Base-by-base conservation (phyloP, 306 rosid species). In the Neltuma alba region DNA sequence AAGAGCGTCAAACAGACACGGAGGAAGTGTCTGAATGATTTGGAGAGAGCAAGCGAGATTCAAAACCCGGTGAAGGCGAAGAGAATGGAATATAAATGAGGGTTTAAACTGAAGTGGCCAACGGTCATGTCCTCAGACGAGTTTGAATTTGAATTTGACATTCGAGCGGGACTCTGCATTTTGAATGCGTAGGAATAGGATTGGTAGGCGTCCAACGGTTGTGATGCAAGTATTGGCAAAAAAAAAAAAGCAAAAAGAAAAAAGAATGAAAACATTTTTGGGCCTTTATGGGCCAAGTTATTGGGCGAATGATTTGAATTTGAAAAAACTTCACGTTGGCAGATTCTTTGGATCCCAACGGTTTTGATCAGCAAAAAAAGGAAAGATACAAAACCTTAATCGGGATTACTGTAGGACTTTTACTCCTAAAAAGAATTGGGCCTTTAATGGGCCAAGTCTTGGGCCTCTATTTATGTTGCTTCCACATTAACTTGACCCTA, bases 151-250 rank as follows among this genome's bases (percentile, higher is more conserved):
- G 54, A 74, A 85, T 61, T 42, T 3, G 9, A 0, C 10, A 6
- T 70, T 45, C 41, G 71, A 63, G 90, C 86, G 90, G 86, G 86
- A 72, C 27, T 54, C 61, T 75, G 69, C 16, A 34, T 40, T 77
- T 80, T 76, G 65, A 42, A 86, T 23, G 79, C 70, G 47, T 41
- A 7, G 75, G n/a, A n/a, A n/a, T n/a, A n/a, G n/a, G 75, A n/a
- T 28, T 21, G 13, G 13, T 1, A 10, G 37, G 30, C 23, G 70
- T 52, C 70, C 0, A 64, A 84, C 85, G 83, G 80, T 38, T 72
- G 36, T 21, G 62, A 5, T 23, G 9, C 2, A 3, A 33, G 61
- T 48, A 9, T 48, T 4, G 8, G 27, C 41, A 6, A 38, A 38
- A 38, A 38, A 6, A 38, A 6, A 38, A 33, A 3, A 33, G 4